Evolutionary conservation across 768 basidiomycete species (phyloP).

Genomic region (Coprinellus micaceus): DNA sequence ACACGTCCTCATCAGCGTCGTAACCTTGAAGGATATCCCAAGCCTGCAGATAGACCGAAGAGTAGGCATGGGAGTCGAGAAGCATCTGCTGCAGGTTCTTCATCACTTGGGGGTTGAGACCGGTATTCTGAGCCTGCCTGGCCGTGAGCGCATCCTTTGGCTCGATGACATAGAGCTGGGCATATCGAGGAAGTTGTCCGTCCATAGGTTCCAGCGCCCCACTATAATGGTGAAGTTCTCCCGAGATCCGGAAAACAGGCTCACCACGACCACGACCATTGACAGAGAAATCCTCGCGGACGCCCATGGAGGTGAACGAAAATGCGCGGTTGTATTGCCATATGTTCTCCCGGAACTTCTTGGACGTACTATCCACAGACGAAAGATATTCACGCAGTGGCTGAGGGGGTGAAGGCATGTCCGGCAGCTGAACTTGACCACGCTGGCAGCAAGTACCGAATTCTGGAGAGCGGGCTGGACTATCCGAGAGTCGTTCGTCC

Average conservation of each 20-base stretch:
- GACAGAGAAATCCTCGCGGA: conserved; percentile 23
- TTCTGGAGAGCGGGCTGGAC: conserved; percentile 1
- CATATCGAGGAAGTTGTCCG: conserved; percentile 8
- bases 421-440: conserved; percentile 1
- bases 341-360: conserved; percentile 29
- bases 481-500: neutral
- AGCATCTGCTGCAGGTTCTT: conserved; percentile 13
- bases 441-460: conserved; percentile 9
- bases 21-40: conserved; percentile 7
- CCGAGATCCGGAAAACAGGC: conserved; percentile 15
- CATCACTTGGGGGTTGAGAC: conserved; percentile 7
- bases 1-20: neutral
- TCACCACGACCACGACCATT: conserved; percentile 10
- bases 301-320: conserved; percentile 38
- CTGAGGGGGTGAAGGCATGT: neutral
- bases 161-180: conserved; percentile 18
- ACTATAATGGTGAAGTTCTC: conserved; percentile 11
- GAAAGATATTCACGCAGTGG: conserved; percentile 9
- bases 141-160: conserved; percentile 6
- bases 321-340: conserved; percentile 37
- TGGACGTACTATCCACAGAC: conserved; percentile 5
- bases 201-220: conserved; percentile 7
- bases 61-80: conserved; percentile 3
- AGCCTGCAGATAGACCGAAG: conserved; percentile 12
- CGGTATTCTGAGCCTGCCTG: neutral